phyloP scores from a whole-genome alignment of 2,329 filamentous ascomycete species.

The Fusarium nelsonii region DNA sequence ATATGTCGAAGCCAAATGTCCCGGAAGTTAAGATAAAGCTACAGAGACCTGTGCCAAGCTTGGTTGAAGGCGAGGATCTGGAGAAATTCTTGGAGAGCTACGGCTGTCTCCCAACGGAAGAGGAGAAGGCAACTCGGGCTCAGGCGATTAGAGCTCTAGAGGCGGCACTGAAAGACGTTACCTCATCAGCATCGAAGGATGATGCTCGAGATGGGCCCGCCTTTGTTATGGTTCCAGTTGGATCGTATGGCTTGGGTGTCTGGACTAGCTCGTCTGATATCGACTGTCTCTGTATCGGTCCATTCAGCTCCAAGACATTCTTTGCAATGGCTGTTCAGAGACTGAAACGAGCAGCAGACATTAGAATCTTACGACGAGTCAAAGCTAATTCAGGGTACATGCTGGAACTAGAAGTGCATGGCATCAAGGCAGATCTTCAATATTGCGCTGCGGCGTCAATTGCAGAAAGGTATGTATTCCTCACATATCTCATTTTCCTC shows the following conservation, averaged over 20 bases:
- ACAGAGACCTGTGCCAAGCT: conserved; percentile 45
- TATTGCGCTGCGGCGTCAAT: conserved; percentile 72
- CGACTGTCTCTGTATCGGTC: conserved; percentile 74
- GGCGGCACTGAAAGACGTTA: conserved; percentile 55
- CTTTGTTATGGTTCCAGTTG: conserved; percentile 70
- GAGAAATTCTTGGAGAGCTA: conserved; percentile 54
- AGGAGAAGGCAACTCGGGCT: conserved; percentile 58
- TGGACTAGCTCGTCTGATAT: conserved; percentile 73
- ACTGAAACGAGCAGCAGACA: conserved; percentile 61
- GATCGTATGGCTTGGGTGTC: conserved; percentile 73
- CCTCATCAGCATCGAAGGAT: conserved; percentile 12
- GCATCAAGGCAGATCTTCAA: conserved; percentile 72
- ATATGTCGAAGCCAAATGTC: background rate
- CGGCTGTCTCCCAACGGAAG: conserved; percentile 60
- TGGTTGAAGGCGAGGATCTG: conserved; percentile 54
- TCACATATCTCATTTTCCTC: background rate
- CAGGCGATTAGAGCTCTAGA: conserved; percentile 62
- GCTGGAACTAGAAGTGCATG: conserved; percentile 71
- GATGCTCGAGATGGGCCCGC: conserved; percentile 43
- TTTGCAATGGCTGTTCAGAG: conserved; percentile 69
- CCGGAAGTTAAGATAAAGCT: conserved; percentile 47
- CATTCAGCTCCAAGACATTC: conserved; percentile 71
- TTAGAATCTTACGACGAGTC: conserved; percentile 68
- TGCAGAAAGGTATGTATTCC: conserved; percentile 58
- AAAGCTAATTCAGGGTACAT: conserved; percentile 71